Percentiles rank a stretch among this genome's conserved stretches.
Evolutionary conservation across 2,329 filamentous ascomycete species (phyloP).

Genomic region (Calonectria pseudoturangicola): DNA sequence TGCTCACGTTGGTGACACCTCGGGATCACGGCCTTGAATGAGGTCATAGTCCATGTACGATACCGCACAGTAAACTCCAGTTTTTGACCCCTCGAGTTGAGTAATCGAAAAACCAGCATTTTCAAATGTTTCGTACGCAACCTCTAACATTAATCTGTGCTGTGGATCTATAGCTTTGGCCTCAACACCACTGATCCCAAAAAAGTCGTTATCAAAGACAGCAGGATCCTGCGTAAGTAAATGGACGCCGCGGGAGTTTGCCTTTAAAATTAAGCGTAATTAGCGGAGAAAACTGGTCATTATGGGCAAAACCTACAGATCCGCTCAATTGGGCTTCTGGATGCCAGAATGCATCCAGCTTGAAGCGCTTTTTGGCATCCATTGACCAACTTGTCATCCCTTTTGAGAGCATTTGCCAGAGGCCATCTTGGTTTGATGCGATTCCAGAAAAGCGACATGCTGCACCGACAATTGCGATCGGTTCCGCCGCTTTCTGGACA

Average conservation of each 20-base stretch:
- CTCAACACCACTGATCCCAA: constrained; percentile 6
- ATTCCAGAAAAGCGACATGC: constrained; percentile 11
- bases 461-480: constrained; percentile 5
- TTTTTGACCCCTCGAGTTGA: not conserved
- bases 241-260: not conserved
- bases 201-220: constrained; percentile 18
- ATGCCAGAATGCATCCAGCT: constrained; percentile 5
- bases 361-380: not conserved
- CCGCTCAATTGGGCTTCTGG: constrained; percentile 1
- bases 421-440: not conserved
- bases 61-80: constrained; percentile 8
- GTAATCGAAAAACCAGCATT: not conserved
- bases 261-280: not conserved
- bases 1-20: constrained; percentile 1
- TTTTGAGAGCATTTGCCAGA: constrained; percentile 6
- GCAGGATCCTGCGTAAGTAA: not conserved
- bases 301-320: not conserved
- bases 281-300: not conserved
- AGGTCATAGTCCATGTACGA: constrained; percentile 3
- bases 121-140: constrained; percentile 16
- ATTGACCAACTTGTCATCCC: not conserved
- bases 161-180: constrained; percentile 13
- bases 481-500: not conserved
- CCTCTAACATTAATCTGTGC: constrained; percentile 14
- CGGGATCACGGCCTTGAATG: constrained; percentile 1